Evolutionary conservation across 805 yeast genomes (phyloP).

Genomic region (Candida sanyiensis): DNA sequence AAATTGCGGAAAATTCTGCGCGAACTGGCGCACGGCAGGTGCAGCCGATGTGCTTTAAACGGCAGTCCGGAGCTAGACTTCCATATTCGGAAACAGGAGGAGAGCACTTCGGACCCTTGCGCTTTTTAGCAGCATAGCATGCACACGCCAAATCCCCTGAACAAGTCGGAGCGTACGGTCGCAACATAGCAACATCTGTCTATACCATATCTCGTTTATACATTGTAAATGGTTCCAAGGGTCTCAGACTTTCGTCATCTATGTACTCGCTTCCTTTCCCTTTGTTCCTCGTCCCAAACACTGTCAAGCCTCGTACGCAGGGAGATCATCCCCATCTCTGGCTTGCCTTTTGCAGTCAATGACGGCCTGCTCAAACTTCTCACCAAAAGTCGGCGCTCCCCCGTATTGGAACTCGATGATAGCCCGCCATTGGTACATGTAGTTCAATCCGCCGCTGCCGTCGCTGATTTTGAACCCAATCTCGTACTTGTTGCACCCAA

Average conservation of each 20-base stretch:
- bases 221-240: no score
- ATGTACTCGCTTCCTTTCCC: no score
- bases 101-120: no score
- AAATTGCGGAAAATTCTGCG: background rate
- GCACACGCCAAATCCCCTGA: no score
- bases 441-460: constrained; percentile 31
- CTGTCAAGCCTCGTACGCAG: constrained; percentile 30
- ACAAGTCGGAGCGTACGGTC: no score
- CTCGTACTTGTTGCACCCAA: constrained; percentile 47
- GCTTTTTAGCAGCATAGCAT: no score
- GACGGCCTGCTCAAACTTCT: constrained; percentile 29
- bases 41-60: background rate
- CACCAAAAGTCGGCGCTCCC: constrained; percentile 39
- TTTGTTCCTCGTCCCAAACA: no score
- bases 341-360: constrained; percentile 33
- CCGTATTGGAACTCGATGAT: constrained; percentile 40
- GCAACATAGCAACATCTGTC: no score
- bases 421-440: constrained; percentile 34
- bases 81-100: constrained; percentile 5
- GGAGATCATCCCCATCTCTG: constrained; percentile 42
- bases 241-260: no score
- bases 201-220: no score
- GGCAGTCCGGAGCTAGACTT: constrained; percentile 3
- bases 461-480: constrained; percentile 34
- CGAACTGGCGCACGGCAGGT: background rate